Evolutionary conservation across 2,329 filamentous ascomycete species (phyloP).

Genomic region (Xylariomycetidae sp.): DNA sequence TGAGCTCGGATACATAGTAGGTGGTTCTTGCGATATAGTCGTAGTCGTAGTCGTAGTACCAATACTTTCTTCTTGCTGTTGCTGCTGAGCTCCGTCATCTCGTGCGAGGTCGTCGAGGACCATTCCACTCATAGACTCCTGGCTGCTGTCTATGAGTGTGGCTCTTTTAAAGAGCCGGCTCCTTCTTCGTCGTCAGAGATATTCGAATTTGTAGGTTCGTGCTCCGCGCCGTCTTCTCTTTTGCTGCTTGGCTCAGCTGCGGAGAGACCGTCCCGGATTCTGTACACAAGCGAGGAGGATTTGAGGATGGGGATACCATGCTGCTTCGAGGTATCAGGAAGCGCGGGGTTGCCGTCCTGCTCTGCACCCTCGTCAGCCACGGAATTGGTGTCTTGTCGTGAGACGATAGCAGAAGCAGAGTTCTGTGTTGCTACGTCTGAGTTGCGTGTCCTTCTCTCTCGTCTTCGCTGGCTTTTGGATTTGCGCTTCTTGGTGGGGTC

Average conservation of each 20-base stretch:
- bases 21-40: constrained; percentile 1
- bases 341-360: no score
- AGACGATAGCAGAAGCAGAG: no score
- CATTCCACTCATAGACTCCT: constrained; percentile 16
- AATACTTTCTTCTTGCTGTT: neutral
- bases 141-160: constrained; percentile 16
- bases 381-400: no score
- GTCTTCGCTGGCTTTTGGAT: neutral
- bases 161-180: constrained; percentile 13
- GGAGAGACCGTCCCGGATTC: no score
- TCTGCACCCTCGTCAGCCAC: no score
- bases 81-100: neutral
- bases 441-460: neutral
- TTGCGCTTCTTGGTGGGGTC: neutral
- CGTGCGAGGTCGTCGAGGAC: constrained; percentile 1
- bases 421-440: neutral
- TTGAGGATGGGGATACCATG: no score
- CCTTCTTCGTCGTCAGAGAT: neutral
- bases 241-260: no score
- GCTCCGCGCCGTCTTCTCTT: no score
- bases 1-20: neutral
- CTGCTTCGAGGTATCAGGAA: no score
- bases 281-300: no score
- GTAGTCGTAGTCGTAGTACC: neutral
- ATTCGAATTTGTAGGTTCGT: neutral